Evolutionary conservation across 345 rosid genomes (phyloP), one percentile per base, ranked within the genome.

Genomic region (Rhodamnia rubescens): DNA sequence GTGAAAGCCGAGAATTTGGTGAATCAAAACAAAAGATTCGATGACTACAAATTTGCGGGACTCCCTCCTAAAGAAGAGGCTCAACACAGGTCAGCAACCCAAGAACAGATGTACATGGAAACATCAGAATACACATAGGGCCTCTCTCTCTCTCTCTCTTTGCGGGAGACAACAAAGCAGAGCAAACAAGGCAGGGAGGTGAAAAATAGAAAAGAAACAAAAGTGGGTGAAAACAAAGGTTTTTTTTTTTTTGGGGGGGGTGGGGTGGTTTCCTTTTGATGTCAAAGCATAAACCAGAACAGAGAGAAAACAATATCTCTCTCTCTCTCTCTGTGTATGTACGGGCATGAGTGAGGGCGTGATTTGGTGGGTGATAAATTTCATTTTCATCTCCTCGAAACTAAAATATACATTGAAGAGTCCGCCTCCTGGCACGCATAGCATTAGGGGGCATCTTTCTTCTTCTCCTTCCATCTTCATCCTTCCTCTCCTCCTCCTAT

Each of bases 381-480:
- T 85, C 81, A 26, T 53, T 84, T 13, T 84, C 53, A 24, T 85
- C 27, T 53, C 50, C 27, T 81, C 20, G 83, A 50, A 49, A 54
- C 22, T 18, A 69, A 69, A 69, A 36, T 18, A 36, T 36, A 36
- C 89, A 88, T 91, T 90, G 92, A 88, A 89, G 92, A 88, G 89
- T 90, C 91, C 89, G 90, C 92, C 93, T 86, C 85, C 80, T 40
- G 26, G 47, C 20, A 86, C 87, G 86, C 87, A 56, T 53, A 86
- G 75, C 47, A 69, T 18, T 69, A 69, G 85, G 87, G 85, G 88
- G 89, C 91, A 87, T 91, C 91, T 90, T 89, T 75, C 84, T 88
- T 88, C 78, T 85, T 56, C 85, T 89, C 87, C 83, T 86, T 16
- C 57, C 22, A 12, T 47, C 83, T 40, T 81, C 78, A 83, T 86